phyloP scores from a whole-genome alignment of 1,284 basidiomycete species.

The Cryptococcus amylolentus region DNA sequence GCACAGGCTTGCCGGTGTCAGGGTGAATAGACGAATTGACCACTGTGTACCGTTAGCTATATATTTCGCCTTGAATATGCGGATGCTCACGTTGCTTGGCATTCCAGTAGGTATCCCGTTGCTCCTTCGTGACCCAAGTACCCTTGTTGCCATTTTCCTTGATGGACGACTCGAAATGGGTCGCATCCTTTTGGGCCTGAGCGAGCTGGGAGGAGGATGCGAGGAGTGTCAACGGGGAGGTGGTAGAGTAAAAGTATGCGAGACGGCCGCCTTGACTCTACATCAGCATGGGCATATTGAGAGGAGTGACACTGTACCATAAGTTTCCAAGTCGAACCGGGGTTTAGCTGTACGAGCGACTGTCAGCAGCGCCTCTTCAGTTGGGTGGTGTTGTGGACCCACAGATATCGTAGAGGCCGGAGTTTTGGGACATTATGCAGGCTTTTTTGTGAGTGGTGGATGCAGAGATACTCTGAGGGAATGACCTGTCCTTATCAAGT shows the following conservation, averaged over 20 bases:
- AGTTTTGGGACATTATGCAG: conserved; percentile 8
- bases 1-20: conserved; percentile 52
- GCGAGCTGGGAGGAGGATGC: conserved; percentile 47
- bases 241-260: conserved; percentile 54
- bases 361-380: conserved; percentile 1
- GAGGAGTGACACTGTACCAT: conserved; percentile 16
- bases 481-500: no score
- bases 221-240: conserved; percentile 55
- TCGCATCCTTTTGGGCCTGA: conserved; percentile 44
- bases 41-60: conserved; percentile 24
- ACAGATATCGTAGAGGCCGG: conserved; percentile 34
- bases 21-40: conserved; percentile 53
- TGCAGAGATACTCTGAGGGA: no score
- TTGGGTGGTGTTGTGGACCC: conserved; percentile 1
- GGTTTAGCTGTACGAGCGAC: conserved; percentile 25
- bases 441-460: neutral
- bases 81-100: conserved; percentile 50
- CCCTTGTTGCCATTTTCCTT: conserved; percentile 41
- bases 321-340: conserved; percentile 38
- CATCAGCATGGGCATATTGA: neutral
- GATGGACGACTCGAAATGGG: conserved; percentile 41
- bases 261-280: conserved; percentile 49
- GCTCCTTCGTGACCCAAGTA: conserved; percentile 40
- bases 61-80: no score
- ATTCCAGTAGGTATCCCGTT: conserved; percentile 45